Percentiles rank a stretch among this genome's conserved stretches.
phyloP scores from a whole-genome alignment of 257 asterid genomes.

The Jacaranda mimosifolia region DNA sequence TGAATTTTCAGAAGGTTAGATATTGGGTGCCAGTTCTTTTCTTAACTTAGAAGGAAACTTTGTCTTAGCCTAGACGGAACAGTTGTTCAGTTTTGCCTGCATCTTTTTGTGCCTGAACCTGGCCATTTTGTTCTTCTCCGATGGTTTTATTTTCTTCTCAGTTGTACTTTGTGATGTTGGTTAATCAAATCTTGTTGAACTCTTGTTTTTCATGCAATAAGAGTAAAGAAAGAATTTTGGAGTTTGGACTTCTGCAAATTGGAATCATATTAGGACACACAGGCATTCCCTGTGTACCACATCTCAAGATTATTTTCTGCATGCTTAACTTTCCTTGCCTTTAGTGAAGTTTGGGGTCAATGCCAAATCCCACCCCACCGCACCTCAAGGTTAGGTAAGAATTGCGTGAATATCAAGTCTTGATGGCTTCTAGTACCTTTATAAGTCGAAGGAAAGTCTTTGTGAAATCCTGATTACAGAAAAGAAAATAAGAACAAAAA shows the following conservation, averaged over 20 bases:
- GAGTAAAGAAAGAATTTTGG: background rate
- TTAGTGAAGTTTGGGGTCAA: no score
- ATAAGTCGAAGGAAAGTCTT: no score
- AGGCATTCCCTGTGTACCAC: background rate
- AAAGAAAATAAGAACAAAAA: background rate
- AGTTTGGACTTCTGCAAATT: background rate
- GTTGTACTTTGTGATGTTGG: background rate
- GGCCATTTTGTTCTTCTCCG: background rate
- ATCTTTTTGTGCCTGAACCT: background rate
- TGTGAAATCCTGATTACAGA: background rate
- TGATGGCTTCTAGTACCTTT: no score
- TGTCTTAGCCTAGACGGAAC: no score
- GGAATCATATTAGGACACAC: background rate
- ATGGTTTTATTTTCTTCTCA: no score
- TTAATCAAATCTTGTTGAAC: background rate
- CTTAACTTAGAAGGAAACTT: background rate
- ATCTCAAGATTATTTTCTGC: no score
- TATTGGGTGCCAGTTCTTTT: background rate
- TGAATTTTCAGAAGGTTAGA: constrained; percentile 17
- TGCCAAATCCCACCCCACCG: no score
- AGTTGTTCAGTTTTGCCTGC: background rate
- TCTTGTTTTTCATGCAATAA: background rate
- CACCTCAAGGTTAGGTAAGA: no score
- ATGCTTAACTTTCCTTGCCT: no score
- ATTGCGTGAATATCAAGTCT: background rate